These are phyloP conservation scores for Excoecaria agallocha DNA, from an alignment of 345 rosid genomes.

Conservation along the genomic window DNA sequence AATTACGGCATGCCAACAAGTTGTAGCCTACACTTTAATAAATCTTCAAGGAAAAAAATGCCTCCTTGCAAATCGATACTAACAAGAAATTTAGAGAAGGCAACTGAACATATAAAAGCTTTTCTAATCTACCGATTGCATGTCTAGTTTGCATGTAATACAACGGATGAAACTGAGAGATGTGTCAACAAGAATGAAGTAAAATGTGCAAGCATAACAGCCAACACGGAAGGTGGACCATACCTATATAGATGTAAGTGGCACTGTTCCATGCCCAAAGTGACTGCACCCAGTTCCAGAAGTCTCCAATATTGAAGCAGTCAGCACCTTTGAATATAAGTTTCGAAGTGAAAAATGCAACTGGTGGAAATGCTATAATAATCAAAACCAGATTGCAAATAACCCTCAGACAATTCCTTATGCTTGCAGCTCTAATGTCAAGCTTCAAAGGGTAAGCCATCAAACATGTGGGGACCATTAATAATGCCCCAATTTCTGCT, in stretches of 20 bases:
- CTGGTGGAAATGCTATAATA: conserved; percentile 61
- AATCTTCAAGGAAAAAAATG: neutral
- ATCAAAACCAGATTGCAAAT: conserved; percentile 50
- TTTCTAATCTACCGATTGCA: neutral
- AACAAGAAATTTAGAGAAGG: neutral
- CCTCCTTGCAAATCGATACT: conserved; percentile 5
- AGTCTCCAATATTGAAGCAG: conserved; percentile 49
- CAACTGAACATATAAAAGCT: neutral
- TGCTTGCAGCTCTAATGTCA: conserved; percentile 40
- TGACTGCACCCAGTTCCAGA: conserved; percentile 86
- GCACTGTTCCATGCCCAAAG: conserved; percentile 96
- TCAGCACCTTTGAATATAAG: conserved; percentile 44
- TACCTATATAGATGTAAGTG: conserved; percentile 79
- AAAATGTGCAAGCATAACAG: conserved; percentile 49
- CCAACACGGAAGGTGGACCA: conserved; percentile 84
- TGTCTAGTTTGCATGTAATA: neutral
- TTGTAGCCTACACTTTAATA: neutral
- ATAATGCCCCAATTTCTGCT: conserved; percentile 83
- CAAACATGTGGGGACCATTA: conserved; percentile 75
- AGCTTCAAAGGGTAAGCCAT: conserved; percentile 64
- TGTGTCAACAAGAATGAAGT: conserved; percentile 44
- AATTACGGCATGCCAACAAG: neutral
- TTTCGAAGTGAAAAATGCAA: conserved; percentile 46
- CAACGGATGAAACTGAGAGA: neutral
- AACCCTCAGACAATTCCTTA: conserved; percentile 39